A percentile compares a stretch with the other conserved stretches of the same genome.
Evolutionary conservation across 208 protist genomes (phyloP).

Genomic region (Trypanosoma rangeli): DNA sequence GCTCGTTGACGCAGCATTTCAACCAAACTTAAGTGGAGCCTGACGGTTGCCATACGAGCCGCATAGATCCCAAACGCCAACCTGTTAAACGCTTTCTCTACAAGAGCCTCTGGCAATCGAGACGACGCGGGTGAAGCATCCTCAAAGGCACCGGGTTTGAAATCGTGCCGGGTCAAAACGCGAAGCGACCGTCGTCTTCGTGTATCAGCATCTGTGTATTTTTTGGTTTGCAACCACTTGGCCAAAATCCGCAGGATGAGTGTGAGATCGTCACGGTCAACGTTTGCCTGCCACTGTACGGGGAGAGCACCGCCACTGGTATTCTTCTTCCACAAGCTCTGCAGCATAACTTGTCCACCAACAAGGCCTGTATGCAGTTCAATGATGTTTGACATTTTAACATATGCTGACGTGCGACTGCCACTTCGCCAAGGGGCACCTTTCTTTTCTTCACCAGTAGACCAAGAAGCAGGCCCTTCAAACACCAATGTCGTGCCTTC

Average conservation of each 20-base stretch:
- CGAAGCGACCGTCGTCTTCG: not conserved
- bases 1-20: slow-evolving; percentile 12
- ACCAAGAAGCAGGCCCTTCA: not conserved
- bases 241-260: slow-evolving; percentile 24
- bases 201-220: no score
- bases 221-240: not conserved
- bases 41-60: slow-evolving; percentile 4
- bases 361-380: slow-evolving; percentile 26
- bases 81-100: slow-evolving; percentile 17
- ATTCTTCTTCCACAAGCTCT: not conserved
- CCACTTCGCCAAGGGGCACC: not conserved
- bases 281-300: not conserved
- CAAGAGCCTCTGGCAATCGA: not conserved
- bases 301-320: not conserved
- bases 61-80: slow-evolving; percentile 26
- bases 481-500: slow-evolving; percentile 23
- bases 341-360: not conserved
- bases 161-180: not conserved
- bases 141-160: not conserved
- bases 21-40: not conserved
- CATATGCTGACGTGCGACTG: not conserved
- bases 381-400: slow-evolving; percentile 20
- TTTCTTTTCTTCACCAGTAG: not conserved
- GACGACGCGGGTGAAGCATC: not conserved
- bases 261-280: slow-evolving; percentile 23